Evolutionary conservation across 2,329 filamentous ascomycete genomes (phyloP), one percentile per base, ranked within the genome.

Genomic region (Alternaria metachromatica): DNA sequence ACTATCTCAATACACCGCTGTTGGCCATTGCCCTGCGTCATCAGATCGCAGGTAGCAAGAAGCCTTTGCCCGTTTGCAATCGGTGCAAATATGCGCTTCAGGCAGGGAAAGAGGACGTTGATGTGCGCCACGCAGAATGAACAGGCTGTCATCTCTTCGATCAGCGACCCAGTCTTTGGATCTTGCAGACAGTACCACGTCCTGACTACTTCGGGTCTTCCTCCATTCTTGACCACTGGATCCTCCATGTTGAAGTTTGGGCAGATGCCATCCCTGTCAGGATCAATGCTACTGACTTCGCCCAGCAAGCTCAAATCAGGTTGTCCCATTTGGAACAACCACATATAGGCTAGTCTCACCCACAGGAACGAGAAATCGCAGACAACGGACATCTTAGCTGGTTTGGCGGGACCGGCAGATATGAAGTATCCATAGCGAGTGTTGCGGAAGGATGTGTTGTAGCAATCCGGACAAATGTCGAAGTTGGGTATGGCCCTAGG

Each of bases 81-180:
- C 6, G 62, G 55, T 9, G n/a, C 20, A 57, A 72, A 72, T n/a
- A 70, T 61, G 21, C 56, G 59, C 3, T 50, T 58, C 10, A 72
- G 58, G 15, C 44, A 53, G 5, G 69, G 69, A n/a, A 65, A 65
- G 11, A 72, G 64, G 18, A 53, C 58, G 11, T 66, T 53, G 25
- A 72, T 33, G 23, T 65, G 64, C 12, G 44, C 46, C 11, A 72
- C 57, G 50, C 68, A 72, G 45, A 63, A 49, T 11, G 70, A 70
- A 55, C 70, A 72, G n/a, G 68, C 60, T 3, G 68, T 73, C 15
- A 72, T 26, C 23, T 72, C 69, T 41, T 73, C 69, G 5, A 73
- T 28, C 20, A 66, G 46, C 13, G 48, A 41, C 11, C 55, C 64
- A 4, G 57, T 66, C 20, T 37, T 44, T 25, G 68, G 64, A n/a